These are phyloP conservation scores for Gonium pectorale DNA, from an alignment of 139 green algal species.

Conservation along the genomic window DNA sequence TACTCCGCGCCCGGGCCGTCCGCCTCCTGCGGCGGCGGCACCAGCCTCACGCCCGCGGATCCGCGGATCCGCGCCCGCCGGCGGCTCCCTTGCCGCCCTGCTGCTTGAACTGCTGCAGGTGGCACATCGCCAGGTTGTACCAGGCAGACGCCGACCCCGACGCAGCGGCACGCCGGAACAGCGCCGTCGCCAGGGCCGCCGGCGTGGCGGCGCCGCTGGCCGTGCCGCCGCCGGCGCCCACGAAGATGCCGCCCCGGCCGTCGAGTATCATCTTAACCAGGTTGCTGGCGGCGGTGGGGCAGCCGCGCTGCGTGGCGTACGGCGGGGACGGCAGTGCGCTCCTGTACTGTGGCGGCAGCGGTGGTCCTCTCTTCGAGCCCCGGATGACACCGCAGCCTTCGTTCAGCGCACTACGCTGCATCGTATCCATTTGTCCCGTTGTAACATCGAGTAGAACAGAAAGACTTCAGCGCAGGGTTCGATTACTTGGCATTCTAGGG, in stretches of 20 bases:
- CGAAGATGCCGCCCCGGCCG: conserved; percentile 11
- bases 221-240: background rate
- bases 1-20: background rate
- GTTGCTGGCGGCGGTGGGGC: conserved; percentile 45
- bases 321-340: background rate
- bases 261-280: conserved; percentile 47
- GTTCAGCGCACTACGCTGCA: too few relatives aligned
- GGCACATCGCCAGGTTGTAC: conserved; percentile 28
- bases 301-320: conserved; percentile 36
- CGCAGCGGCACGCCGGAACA: background rate
- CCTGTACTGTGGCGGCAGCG: background rate
- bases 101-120: conserved; percentile 31
- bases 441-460: too few relatives aligned
- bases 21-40: background rate
- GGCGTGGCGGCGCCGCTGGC: background rate
- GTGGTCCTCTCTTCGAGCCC: too few relatives aligned
- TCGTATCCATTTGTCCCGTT: too few relatives aligned
- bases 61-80: background rate
- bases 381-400: too few relatives aligned
- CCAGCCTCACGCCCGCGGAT: background rate
- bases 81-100: background rate
- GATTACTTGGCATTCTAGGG: too few relatives aligned
- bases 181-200: background rate
- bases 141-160: background rate
- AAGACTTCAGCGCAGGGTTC: too few relatives aligned